Conservation (phyloP, 345 rosid genomes). For the Arabis alpina region DNA sequence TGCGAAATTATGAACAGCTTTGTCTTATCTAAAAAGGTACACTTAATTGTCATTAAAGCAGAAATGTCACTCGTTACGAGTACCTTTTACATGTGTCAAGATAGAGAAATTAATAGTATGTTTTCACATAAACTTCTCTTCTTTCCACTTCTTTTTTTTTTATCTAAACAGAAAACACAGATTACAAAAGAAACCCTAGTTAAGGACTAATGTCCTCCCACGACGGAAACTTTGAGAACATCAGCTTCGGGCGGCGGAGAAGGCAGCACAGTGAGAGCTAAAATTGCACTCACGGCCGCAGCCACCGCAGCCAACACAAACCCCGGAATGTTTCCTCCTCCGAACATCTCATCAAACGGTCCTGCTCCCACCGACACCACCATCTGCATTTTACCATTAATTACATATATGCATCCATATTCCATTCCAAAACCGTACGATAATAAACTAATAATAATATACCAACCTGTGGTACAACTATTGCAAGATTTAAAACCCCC, state of each 20-base stretch:
- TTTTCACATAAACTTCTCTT: conserved; percentile 1
- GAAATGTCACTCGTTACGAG: conserved; percentile 18
- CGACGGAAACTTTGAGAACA: conserved; percentile 31
- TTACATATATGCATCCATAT: conserved; percentile 13
- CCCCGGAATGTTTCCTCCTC: conserved; percentile 86
- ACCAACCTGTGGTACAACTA: conserved; percentile 79
- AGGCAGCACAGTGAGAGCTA: conserved; percentile 66
- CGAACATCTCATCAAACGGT: conserved; percentile 67
- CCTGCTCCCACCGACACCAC: conserved; percentile 70
- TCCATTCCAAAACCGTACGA: neutral
- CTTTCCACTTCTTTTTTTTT: conserved; percentile 4
- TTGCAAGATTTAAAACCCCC: conserved; percentile 79
- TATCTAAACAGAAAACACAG: neutral
- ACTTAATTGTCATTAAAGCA: conserved; percentile 9
- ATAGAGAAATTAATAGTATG: neutral
- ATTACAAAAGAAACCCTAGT: neutral
- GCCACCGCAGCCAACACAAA: conserved; percentile 66
- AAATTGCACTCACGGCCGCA: conserved; percentile 59
- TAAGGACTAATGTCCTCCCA: conserved; percentile 23
- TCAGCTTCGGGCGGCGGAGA: conserved; percentile 59
- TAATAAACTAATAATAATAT: neutral
- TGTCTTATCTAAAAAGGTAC: conserved; percentile 29
- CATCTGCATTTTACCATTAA: conserved; percentile 51
- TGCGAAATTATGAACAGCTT: conserved; percentile 3
- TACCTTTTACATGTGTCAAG: conserved; percentile 29